These are phyloP conservation scores for Antrodiella citrinella DNA, from an alignment of 768 basidiomycete species.

Conservation along the genomic window DNA sequence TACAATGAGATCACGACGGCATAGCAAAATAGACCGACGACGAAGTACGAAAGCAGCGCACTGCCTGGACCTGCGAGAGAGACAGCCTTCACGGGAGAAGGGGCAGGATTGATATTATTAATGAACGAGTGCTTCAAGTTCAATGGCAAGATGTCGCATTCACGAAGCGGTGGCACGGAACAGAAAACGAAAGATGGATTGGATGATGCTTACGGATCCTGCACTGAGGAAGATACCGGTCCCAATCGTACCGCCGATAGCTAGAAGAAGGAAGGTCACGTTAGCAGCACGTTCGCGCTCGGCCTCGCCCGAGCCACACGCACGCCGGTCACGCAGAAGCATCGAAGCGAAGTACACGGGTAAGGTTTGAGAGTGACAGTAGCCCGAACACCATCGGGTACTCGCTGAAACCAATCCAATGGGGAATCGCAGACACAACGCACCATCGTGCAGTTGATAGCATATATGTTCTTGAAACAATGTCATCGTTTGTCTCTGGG, in stretches of 20 bases:
- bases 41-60: constrained; percentile 50
- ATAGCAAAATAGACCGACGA: constrained; percentile 54
- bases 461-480: too few relatives aligned
- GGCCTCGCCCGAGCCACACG: too few relatives aligned
- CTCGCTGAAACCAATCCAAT: too few relatives aligned
- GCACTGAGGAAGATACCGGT: constrained; percentile 56
- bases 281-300: too few relatives aligned
- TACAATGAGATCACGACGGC: constrained; percentile 53
- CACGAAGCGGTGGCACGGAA: too few relatives aligned
- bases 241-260: constrained; percentile 52
- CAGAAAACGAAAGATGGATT: not conserved
- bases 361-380: too few relatives aligned
- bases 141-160: not conserved
- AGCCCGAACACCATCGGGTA: too few relatives aligned
- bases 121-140: not conserved
- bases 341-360: not conserved
- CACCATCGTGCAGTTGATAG: too few relatives aligned
- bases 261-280: constrained; percentile 17
- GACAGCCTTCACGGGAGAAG: constrained; percentile 30
- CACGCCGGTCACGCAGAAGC: not conserved
- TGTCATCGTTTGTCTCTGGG: too few relatives aligned
- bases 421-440: too few relatives aligned
- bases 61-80: constrained; percentile 53
- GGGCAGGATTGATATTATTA: not conserved
- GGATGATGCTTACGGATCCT: constrained; percentile 33